Percentiles rank a stretch among this genome's conserved stretches.
phyloP scores from a whole-genome alignment of 805 yeast species.

The Starmerella etchellsii region DNA sequence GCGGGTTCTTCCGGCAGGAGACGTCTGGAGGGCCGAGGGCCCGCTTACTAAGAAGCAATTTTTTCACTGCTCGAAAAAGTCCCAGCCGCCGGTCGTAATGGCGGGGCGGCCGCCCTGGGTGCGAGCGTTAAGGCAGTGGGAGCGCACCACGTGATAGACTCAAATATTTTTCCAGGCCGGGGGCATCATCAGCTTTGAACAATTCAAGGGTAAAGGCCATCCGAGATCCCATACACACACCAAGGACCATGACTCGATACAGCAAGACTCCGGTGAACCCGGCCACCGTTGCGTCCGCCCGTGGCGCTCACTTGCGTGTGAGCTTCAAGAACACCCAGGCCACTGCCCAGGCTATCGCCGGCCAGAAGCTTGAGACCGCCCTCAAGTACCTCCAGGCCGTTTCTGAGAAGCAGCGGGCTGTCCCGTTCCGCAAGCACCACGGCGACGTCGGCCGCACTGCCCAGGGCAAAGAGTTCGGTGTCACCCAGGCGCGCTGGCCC shows the following conservation, averaged over 20 bases:
- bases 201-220: not conserved
- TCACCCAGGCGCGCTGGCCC: slow-evolving; percentile 99
- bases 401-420: slow-evolving; percentile 96
- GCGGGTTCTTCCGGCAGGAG: too few species aligned
- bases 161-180: not conserved
- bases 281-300: slow-evolving; percentile 97
- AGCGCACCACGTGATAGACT: slow-evolving; percentile 9
- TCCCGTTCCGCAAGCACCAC: slow-evolving; percentile 98
- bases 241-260: slow-evolving; percentile 85
- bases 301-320: slow-evolving; percentile 98
- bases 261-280: slow-evolving; percentile 98
- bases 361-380: slow-evolving; percentile 96
- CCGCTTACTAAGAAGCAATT: not conserved
- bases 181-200: slow-evolving; percentile 1
- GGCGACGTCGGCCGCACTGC: slow-evolving; percentile 97
- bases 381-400: slow-evolving; percentile 92
- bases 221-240: not conserved
- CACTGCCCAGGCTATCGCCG: slow-evolving; percentile 95
- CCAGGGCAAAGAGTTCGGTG: slow-evolving; percentile 99
- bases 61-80: not conserved
- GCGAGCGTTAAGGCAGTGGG: too few species aligned
- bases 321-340: slow-evolving; percentile 99
- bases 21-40: slow-evolving; percentile 1
- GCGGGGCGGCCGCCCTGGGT: not conserved
- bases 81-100: not conserved